phyloP scores from a whole-genome alignment of 2,329 filamentous ascomycete species.

The Diplodia scrobiculata region DNA sequence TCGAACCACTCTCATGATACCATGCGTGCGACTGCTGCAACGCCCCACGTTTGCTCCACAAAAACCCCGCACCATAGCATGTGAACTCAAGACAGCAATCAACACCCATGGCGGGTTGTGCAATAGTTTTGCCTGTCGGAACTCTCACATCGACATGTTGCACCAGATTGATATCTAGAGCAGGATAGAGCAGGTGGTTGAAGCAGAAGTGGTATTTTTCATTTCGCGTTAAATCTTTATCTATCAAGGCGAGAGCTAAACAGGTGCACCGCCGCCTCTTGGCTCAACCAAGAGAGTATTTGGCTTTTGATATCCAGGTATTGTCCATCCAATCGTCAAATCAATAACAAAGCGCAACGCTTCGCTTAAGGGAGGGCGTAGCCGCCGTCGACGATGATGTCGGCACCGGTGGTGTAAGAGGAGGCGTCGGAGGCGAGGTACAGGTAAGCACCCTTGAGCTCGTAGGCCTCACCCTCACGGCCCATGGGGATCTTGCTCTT shows the following conservation, averaged over 20 bases:
- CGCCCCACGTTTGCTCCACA: background rate
- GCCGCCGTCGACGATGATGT: conserved; percentile 30
- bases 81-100: background rate
- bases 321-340: conserved; percentile 11
- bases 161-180: background rate
- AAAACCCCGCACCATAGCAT: background rate
- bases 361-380: conserved; percentile 26
- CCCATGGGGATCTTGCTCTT: conserved; percentile 79
- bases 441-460: conserved; percentile 81
- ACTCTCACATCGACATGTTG: background rate
- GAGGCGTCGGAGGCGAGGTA: conserved; percentile 80
- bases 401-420: conserved; percentile 68
- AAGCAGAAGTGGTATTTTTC: conserved; percentile 11
- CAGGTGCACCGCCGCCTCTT: background rate
- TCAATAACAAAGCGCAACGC: background rate
- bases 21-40: background rate
- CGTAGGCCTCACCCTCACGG: conserved; percentile 70
- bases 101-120: background rate
- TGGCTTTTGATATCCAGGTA: background rate
- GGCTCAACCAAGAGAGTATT: conserved; percentile 16
- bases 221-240: conserved; percentile 24
- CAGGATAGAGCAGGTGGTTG: background rate
- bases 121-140: background rate
- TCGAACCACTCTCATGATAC: background rate
- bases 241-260: conserved; percentile 22